Evolutionary conservation across 148 eudicot species (phyloP).

Genomic region (Diospyros lotus): DNA sequence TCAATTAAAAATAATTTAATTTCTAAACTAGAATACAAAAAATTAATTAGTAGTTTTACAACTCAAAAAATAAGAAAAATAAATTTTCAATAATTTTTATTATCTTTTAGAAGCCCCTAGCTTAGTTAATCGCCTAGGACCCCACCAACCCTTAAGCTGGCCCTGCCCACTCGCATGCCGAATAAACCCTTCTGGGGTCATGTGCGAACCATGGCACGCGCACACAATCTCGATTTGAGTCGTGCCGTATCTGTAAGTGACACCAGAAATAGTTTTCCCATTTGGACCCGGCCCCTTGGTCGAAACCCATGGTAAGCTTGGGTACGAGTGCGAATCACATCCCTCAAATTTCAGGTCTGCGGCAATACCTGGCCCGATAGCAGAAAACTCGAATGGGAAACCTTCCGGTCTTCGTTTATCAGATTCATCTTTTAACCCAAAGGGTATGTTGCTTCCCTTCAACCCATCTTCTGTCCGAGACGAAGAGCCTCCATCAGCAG

Average conservation of each 20-base stretch:
- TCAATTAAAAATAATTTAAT: too few species aligned
- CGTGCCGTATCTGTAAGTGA: conserved; percentile 55
- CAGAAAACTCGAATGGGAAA: conserved; percentile 53
- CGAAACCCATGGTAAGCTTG: conserved; percentile 81
- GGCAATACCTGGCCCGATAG: conserved; percentile 67
- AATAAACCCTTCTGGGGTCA: conserved; percentile 79
- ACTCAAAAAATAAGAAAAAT: too few species aligned
- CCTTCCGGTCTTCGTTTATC: conserved; percentile 30
- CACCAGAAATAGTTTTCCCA: conserved; percentile 74
- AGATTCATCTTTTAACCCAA: conserved; percentile 17
- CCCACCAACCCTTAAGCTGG: too few species aligned
- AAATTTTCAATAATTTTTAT: too few species aligned
- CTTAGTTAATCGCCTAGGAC: too few species aligned
- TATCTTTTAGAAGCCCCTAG: too few species aligned
- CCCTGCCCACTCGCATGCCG: conserved; percentile 44
- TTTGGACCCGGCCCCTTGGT: conserved; percentile 69
- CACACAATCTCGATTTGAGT: conserved; percentile 78
- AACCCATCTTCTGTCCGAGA: conserved; percentile 34
- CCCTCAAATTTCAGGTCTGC: conserved; percentile 74
- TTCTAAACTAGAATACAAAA: too few species aligned
- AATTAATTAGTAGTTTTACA: too few species aligned
- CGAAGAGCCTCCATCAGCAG: conserved; percentile 41
- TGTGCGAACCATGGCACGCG: conserved; percentile 77
- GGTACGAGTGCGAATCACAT: conserved; percentile 57
- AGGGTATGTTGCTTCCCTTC: conserved; percentile 20